Percentiles rank a stretch among this genome's conserved stretches.
These are phyloP conservation scores for Penicillium sp. DNA, from an alignment of 2,329 filamentous ascomycete genomes.

Conservation along the genomic window DNA sequence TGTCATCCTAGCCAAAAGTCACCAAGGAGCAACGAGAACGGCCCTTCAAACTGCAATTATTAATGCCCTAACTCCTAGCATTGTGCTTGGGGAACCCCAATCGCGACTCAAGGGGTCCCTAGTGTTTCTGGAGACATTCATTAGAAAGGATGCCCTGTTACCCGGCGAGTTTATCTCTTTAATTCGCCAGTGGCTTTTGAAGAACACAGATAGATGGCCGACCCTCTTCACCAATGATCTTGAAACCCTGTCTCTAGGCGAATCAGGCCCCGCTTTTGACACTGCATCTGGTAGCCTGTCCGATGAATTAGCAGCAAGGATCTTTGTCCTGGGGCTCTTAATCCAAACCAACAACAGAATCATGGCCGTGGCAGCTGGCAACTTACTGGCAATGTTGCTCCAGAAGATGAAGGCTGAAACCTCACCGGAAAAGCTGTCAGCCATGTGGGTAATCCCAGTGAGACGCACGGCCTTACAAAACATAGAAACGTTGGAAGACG, in stretches of 20 bases:
- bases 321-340: constrained; percentile 34
- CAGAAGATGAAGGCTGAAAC: constrained; percentile 26
- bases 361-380: constrained; percentile 29
- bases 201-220: constrained; percentile 32
- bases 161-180: constrained; percentile 31
- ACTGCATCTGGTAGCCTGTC: constrained; percentile 6
- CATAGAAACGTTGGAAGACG: constrained; percentile 34
- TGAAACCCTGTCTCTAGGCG: constrained; percentile 29
- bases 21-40: constrained; percentile 18
- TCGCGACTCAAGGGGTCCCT: constrained; percentile 40
- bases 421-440: constrained; percentile 14
- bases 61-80: constrained; percentile 33
- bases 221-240: constrained; percentile 34
- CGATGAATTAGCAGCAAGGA: constrained; percentile 26
- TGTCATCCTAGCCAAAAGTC: constrained; percentile 32
- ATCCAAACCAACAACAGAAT: constrained; percentile 32
- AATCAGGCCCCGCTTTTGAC: constrained; percentile 16
- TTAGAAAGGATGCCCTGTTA: constrained; percentile 39
- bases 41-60: constrained; percentile 26
- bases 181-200: constrained; percentile 35
- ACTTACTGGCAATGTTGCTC: constrained; percentile 29
- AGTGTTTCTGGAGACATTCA: constrained; percentile 36
- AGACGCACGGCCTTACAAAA: constrained; percentile 39
- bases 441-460: constrained; percentile 39
- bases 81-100: constrained; percentile 40